phyloP scores from a whole-genome alignment of 192 early-diverging fungal genomes.

The Chytriomyces confervae region DNA sequence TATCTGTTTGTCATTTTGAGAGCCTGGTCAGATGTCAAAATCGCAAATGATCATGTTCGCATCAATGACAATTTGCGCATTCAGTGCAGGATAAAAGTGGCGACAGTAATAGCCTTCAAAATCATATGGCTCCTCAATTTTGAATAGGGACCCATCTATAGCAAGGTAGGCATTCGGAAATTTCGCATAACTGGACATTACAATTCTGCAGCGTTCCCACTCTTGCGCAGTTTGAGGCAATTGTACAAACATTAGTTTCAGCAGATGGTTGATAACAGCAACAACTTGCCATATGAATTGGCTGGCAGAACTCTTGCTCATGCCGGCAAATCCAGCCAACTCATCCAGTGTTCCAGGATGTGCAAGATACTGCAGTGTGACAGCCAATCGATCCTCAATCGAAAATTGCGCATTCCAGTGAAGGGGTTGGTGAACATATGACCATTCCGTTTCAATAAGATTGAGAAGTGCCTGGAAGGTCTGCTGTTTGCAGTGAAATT shows the following conservation, averaged over 20 bases:
- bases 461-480: background rate
- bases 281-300: conserved; percentile 20
- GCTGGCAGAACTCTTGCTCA: conserved; percentile 15
- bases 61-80: conserved; percentile 22
- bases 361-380: conserved; percentile 11
- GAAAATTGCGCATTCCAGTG: background rate
- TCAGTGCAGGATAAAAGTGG: background rate
- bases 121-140: conserved; percentile 6
- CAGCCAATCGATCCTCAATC: conserved; percentile 17
- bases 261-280: background rate
- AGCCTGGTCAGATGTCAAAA: conserved; percentile 10
- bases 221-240: background rate
- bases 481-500: background rate
- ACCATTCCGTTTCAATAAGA: background rate
- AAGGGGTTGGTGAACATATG: background rate
- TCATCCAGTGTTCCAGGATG: conserved; percentile 20
- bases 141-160: conserved; percentile 11
- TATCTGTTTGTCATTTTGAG: conserved; percentile 6
- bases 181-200: background rate
- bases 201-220: background rate
- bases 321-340: conserved; percentile 10
- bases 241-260: background rate
- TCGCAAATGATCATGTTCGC: background rate
- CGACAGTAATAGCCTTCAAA: conserved; percentile 24
- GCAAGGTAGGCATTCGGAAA: conserved; percentile 21